phyloP scores from a whole-genome alignment of 192 early-diverging fungal species.

The Chytriomyces sp. region DNA sequence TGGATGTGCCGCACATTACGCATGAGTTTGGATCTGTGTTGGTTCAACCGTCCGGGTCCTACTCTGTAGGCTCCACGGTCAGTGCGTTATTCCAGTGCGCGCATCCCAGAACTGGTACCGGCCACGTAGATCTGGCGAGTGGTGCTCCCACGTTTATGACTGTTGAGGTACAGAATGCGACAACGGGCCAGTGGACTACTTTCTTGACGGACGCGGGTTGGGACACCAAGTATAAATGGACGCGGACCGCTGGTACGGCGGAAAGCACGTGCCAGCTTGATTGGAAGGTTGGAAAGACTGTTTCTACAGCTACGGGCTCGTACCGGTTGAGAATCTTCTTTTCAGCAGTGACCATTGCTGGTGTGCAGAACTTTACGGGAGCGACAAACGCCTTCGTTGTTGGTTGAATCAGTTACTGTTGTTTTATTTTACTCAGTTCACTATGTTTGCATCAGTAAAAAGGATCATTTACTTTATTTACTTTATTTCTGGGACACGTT shows the following conservation, averaged over 20 bases:
- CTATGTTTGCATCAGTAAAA: too few relatives aligned
- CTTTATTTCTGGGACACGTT: too few relatives aligned
- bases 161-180: slow-evolving; percentile 36
- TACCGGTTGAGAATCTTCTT: slow-evolving; percentile 47
- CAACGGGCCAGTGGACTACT: slow-evolving; percentile 28
- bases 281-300: slow-evolving; percentile 42
- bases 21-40: slow-evolving; percentile 39
- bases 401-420: too few relatives aligned
- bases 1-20: slow-evolving; percentile 38
- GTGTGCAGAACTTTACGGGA: slow-evolving; percentile 1
- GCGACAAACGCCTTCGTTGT: background rate
- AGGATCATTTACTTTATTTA: too few relatives aligned
- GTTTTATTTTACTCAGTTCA: too few relatives aligned
- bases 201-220: slow-evolving; percentile 46
- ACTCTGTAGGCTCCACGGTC: slow-evolving; percentile 23
- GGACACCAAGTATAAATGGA: slow-evolving; percentile 52
- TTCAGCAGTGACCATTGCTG: slow-evolving; percentile 15
- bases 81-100: slow-evolving; percentile 43
- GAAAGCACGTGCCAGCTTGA: slow-evolving; percentile 37
- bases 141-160: slow-evolving; percentile 38
- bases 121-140: slow-evolving; percentile 1
- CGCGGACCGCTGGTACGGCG: slow-evolving; percentile 36
- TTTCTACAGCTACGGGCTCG: slow-evolving; percentile 26
- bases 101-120: slow-evolving; percentile 49
- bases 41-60: slow-evolving; percentile 23